These are phyloP conservation scores for Gastrolobium bilobum DNA, from an alignment of 306 rosid species.

Conservation along the genomic window DNA sequence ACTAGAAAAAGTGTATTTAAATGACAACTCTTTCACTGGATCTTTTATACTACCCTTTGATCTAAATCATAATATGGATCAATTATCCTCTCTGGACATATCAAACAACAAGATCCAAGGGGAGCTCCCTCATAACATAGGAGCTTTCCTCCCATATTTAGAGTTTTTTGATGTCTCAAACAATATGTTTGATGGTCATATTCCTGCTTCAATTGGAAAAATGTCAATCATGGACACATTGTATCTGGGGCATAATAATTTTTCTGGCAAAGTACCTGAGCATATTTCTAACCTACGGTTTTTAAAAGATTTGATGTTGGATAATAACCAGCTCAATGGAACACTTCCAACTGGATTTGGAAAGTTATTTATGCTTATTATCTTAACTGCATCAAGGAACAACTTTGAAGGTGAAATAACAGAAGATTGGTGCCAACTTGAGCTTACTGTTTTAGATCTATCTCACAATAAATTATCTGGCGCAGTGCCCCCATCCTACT, in stretches of 20 bases:
- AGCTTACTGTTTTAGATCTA: not conserved
- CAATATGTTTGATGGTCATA: constrained; percentile 28
- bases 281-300: not conserved
- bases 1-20: not conserved
- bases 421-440: not conserved
- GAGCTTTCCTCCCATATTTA: constrained; percentile 19
- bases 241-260: not conserved
- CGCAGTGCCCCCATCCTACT: constrained; percentile 18
- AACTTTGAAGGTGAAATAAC: constrained; percentile 33
- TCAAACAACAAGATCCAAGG: constrained; percentile 21
- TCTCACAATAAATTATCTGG: constrained; percentile 36
- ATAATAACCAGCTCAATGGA: constrained; percentile 9
- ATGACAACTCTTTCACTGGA: constrained; percentile 7
- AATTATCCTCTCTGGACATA: not conserved
- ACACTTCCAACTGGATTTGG: not conserved
- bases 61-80: not conserved
- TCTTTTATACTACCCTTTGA: not conserved
- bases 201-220: constrained; percentile 45
- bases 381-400: not conserved
- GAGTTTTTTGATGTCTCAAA: not conserved
- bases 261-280: constrained; percentile 7
- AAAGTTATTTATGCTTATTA: accelerated
- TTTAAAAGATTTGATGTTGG: not conserved
- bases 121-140: constrained; percentile 13
- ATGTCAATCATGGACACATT: not conserved